Percentiles rank a stretch among this genome's conserved stretches.
phyloP scores from a whole-genome alignment of 1,284 basidiomycete species.

The Lentinula novae-zelandiae region DNA sequence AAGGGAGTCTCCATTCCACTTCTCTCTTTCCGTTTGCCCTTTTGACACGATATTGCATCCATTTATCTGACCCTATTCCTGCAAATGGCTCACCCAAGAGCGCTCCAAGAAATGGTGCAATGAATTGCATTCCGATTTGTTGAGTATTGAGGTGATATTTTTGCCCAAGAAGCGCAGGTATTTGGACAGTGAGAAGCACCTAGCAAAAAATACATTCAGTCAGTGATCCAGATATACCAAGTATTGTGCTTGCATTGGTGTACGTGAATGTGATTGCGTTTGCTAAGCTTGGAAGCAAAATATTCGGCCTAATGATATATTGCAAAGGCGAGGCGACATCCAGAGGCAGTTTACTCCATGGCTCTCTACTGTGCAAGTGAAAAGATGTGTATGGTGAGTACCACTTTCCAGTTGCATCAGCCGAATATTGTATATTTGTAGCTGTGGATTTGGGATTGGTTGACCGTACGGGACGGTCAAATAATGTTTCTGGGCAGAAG shows the following conservation, averaged over 20 bases:
- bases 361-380: not conserved
- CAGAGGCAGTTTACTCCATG: not conserved
- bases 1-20: slow-evolving; percentile 2
- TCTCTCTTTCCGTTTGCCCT: not conserved
- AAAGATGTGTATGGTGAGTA: not conserved
- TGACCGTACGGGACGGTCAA: slow-evolving; percentile 11
- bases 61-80: not conserved
- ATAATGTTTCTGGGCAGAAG: slow-evolving; percentile 30
- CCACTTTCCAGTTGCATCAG: not conserved
- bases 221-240: not conserved
- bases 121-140: slow-evolving; percentile 5
- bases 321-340: not conserved
- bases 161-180: slow-evolving; percentile 1
- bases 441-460: not conserved
- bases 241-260: not conserved
- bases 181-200: slow-evolving; percentile 4
- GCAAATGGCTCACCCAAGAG: slow-evolving; percentile 3
- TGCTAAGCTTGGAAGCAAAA: not conserved
- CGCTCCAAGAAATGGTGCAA: not conserved
- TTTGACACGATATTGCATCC: slow-evolving; percentile 4
- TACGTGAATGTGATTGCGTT: not conserved
- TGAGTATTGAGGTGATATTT: slow-evolving; percentile 5
- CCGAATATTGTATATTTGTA: not conserved
- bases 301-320: not conserved
- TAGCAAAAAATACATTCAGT: not conserved